Conservation (phyloP, 495 filamentous ascomycete species). For the Xylaria acuta region DNA sequence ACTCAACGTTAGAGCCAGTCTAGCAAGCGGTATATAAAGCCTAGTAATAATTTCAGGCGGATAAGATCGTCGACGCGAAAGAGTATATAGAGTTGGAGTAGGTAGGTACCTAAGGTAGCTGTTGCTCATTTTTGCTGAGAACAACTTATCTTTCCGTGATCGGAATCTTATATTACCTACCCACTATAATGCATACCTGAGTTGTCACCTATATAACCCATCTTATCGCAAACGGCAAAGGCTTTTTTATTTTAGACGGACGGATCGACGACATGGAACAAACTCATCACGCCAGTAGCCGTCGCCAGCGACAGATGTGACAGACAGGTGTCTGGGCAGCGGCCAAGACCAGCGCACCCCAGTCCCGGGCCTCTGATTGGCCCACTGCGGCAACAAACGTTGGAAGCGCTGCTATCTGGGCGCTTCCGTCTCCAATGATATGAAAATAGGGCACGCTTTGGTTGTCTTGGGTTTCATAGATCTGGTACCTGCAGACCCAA, state of each 20-base stretch:
- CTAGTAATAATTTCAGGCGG: not conserved
- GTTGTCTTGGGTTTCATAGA: constrained; percentile 30
- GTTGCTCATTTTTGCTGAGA: not conserved
- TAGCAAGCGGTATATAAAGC: not conserved
- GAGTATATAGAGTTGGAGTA: not conserved
- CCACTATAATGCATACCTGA: not conserved
- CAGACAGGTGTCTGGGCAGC: constrained; percentile 27
- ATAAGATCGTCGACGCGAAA: not conserved
- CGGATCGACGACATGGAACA: constrained; percentile 10
- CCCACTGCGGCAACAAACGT: constrained; percentile 25
- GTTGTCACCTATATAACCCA: not conserved
- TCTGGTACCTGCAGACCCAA: constrained; percentile 31
- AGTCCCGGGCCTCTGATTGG: constrained; percentile 36
- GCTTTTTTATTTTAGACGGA: not conserved
- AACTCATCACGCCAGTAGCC: constrained; percentile 21
- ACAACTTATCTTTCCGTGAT: not conserved
- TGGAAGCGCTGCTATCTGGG: constrained; percentile 36
- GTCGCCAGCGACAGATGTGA: constrained; percentile 39
- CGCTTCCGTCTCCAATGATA: constrained; percentile 31
- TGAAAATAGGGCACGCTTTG: constrained; percentile 35
- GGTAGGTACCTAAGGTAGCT: not conserved
- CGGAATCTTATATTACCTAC: not conserved
- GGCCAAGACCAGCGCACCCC: constrained; percentile 27
- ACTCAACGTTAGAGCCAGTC: not conserved
- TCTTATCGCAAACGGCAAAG: not conserved